Conservation (phyloP, 306 rosid species). For the Prunus mira region DNA sequence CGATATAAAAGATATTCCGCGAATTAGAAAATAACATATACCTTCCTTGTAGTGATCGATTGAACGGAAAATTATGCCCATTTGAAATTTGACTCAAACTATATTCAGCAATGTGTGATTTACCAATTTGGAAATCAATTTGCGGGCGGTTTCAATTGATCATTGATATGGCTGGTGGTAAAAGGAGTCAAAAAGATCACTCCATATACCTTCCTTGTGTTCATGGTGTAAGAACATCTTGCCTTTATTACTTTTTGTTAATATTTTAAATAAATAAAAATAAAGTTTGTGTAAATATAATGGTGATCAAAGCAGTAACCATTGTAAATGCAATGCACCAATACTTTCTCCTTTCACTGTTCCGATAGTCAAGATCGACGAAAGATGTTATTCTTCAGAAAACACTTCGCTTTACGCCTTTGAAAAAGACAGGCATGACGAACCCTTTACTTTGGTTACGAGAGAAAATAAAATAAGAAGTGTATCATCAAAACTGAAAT, state of each 20-base stretch:
- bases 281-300: not conserved
- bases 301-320: not conserved
- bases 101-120: not conserved
- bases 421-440: not conserved
- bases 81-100: not conserved
- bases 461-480: no score
- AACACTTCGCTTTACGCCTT: constrained; percentile 19
- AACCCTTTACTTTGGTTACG: not conserved
- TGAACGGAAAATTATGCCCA: no score
- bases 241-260: not conserved
- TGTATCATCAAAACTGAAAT: not conserved
- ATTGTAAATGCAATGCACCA: not conserved
- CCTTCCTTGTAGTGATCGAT: no score
- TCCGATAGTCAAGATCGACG: not conserved
- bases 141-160: not conserved
- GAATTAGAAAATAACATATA: no score
- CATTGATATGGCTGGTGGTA: not conserved
- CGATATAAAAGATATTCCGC: no score
- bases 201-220: constrained; percentile 4
- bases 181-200: not conserved
- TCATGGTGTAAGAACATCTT: not conserved
- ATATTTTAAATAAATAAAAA: not conserved
- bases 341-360: not conserved
- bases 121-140: not conserved
- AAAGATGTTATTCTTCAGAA: constrained; percentile 1